A percentile compares a stretch with the other conserved stretches of the same genome.
Conservation (phyloP, 441 rosid genomes). For the Populus hybrid region DNA sequence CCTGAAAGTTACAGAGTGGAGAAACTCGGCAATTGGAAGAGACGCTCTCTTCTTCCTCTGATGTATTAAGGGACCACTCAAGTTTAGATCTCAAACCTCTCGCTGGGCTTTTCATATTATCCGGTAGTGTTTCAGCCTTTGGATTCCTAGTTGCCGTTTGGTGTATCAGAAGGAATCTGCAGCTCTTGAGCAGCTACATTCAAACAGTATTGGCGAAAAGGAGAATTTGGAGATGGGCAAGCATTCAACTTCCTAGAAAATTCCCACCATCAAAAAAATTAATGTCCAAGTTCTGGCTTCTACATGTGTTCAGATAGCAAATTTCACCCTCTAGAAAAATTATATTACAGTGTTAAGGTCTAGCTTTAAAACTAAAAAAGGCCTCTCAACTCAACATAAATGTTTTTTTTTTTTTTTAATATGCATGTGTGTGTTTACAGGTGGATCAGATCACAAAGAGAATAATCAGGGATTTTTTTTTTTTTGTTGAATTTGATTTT, state of each 20-base stretch:
- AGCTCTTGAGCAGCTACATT: not conserved
- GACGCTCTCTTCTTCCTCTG: constrained; percentile 3
- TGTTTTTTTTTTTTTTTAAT: too few species aligned
- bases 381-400: too few species aligned
- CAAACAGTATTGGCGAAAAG: not conserved
- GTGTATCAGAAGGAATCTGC: not conserved
- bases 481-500: not conserved
- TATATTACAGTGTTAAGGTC: not conserved
- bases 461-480: too few species aligned
- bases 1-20: constrained; percentile 14
- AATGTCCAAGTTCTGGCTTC: not conserved
- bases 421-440: too few species aligned
- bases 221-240: not conserved
- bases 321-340: not conserved
- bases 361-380: not conserved
- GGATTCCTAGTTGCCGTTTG: constrained; percentile 1
- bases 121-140: constrained; percentile 17
- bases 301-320: not conserved
- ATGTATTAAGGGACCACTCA: not conserved
- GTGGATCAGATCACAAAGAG: too few species aligned
- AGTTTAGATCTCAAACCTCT: constrained; percentile 16
- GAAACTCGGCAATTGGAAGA: constrained; percentile 16
- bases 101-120: constrained; percentile 13
- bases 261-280: not conserved
- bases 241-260: not conserved